Base-by-base conservation (phyloP, 441 rosid species). In the Pelargonium cotyledonis region DNA sequence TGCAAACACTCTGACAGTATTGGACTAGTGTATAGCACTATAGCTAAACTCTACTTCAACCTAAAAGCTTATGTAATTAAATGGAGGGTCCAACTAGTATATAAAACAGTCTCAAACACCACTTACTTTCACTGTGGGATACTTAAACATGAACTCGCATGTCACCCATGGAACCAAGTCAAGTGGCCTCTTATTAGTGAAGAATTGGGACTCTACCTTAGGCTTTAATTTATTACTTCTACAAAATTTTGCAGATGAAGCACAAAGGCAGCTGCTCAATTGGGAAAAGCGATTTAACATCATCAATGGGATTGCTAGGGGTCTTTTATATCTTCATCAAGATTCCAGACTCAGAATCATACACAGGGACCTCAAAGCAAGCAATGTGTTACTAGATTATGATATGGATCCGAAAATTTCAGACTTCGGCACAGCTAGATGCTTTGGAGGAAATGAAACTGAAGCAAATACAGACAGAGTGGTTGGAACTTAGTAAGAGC, bases 271-370 rank as follows among this genome's bases (percentile, higher is more conserved):
- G 49, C 19, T 35, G 16, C 51, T 64, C 18, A 70, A 69, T 63
- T 73, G 72, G 72, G 10, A 23, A 16, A 68, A 21, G 66, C 60
- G 69, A 12, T 49, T 60, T 8, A 29, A 26, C 53, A 73, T 73
- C 15, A 58, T 68, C 19, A 68, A 23, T 0, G 66, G 76, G 43
- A 64, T 73, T 49, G 76, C 66, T 9, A 64, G 69, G 57, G 72
- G 18, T 4, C 72, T 73, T 11, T 71, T 73, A 1, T 55, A 73
- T 53, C 72, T 73, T 46, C 66, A 68, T 65, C 65, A 8, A 21
- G 76, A 73, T 2, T 73, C 72, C 16, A 73, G 71, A 65, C 64
- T 74, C 9, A 63, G 63, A 14, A 12, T 44, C 8, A 10, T 46
- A 11, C 53, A 46, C 14, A 46, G 53, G 16, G 53, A 46, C 12